Conservation (phyloP, 331 rosid species). For the Quercus phellos region DNA sequence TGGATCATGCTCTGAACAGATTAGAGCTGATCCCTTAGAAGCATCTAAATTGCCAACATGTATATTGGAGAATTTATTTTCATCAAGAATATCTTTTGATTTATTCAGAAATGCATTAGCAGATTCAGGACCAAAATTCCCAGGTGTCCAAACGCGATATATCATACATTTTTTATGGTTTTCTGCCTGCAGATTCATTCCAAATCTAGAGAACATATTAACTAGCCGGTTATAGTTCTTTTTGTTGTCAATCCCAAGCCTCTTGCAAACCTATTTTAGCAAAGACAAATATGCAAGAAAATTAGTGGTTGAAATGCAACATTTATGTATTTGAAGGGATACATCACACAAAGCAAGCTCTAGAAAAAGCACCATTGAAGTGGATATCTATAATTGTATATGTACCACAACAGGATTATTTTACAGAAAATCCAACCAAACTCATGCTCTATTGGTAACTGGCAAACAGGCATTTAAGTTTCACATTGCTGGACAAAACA, state of each 20-base stretch:
- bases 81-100: slow-evolving; percentile 21
- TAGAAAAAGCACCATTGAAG: slow-evolving; percentile 1
- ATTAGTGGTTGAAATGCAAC: slow-evolving; percentile 20
- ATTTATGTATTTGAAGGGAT: slow-evolving; percentile 17
- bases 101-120: slow-evolving; percentile 30
- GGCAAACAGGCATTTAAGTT: not conserved
- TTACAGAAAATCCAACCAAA: not conserved
- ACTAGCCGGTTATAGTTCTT: slow-evolving; percentile 54
- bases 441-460: not conserved
- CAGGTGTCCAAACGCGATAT: slow-evolving; percentile 70
- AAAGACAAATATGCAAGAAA: slow-evolving; percentile 20
- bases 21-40: slow-evolving; percentile 30
- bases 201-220: slow-evolving; percentile 65
- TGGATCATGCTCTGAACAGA: slow-evolving; percentile 22
- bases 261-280: slow-evolving; percentile 52
- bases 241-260: slow-evolving; percentile 79
- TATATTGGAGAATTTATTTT: slow-evolving; percentile 29
- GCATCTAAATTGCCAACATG: slow-evolving; percentile 20
- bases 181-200: slow-evolving; percentile 70
- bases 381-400: not conserved
- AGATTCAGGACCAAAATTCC: slow-evolving; percentile 50
- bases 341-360: slow-evolving; percentile 16
- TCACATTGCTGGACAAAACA: not conserved
- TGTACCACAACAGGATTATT: not conserved
- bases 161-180: slow-evolving; percentile 46